Evolutionary conservation across 1,139 yeast genomes (phyloP).

Genomic region (Zygosaccharomyces pseudobailii): DNA sequence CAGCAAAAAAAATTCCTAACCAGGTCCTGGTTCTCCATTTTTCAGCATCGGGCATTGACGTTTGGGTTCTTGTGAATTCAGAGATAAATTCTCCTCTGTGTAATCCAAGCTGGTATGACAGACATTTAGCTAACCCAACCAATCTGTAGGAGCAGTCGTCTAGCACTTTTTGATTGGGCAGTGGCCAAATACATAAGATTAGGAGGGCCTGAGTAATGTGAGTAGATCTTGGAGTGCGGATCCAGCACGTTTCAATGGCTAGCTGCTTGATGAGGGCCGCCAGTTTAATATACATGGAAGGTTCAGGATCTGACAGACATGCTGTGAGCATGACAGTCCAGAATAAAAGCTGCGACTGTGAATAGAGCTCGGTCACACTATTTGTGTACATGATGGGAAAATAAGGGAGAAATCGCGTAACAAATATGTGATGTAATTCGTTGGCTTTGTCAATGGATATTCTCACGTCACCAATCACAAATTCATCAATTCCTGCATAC

Average conservation of each 20-base stretch:
- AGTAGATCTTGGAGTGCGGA: slow-evolving; percentile 87
- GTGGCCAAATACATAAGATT: slow-evolving; percentile 83
- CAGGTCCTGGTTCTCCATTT: slow-evolving; percentile 93
- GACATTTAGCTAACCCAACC: slow-evolving; percentile 77
- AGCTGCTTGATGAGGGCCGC: slow-evolving; percentile 77
- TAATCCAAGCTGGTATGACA: slow-evolving; percentile 84
- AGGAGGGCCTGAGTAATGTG: slow-evolving; percentile 87
- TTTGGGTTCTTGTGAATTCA: slow-evolving; percentile 88
- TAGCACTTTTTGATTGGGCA: slow-evolving; percentile 86
- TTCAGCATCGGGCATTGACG: slow-evolving; percentile 82
- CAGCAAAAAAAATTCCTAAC: slow-evolving; percentile 83
- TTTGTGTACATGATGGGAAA: slow-evolving; percentile 73
- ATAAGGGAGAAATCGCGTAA: slow-evolving; percentile 63
- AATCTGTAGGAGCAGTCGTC: slow-evolving; percentile 91
- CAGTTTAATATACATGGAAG: slow-evolving; percentile 69
- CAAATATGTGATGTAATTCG: slow-evolving; percentile 64
- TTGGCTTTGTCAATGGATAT: slow-evolving; percentile 64
- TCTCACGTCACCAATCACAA: slow-evolving; percentile 68
- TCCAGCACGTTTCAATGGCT: slow-evolving; percentile 92
- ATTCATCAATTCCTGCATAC: slow-evolving; percentile 47
- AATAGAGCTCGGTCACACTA: slow-evolving; percentile 71
- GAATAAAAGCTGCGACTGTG: slow-evolving; percentile 77
- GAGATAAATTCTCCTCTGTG: slow-evolving; percentile 90
- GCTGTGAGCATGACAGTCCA: slow-evolving; percentile 92
- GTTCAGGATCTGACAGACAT: slow-evolving; percentile 81